phyloP scores from a whole-genome alignment of 331 rosid species.

The Pyrus hybrid region DNA sequence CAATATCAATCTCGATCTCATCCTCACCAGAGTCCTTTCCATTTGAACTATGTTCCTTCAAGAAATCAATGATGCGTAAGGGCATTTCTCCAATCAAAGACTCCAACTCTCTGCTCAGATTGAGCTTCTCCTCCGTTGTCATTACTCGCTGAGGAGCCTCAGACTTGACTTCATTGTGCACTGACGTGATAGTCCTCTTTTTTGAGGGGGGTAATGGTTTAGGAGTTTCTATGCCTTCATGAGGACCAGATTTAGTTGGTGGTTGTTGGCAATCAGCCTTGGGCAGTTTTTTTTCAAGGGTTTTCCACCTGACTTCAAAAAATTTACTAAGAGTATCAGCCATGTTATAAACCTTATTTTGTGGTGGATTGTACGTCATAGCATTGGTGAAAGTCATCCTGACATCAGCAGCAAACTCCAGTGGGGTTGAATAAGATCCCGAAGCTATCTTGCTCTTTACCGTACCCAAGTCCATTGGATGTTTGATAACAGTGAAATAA shows the following conservation, averaged over 20 bases:
- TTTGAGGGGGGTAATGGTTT: constrained; percentile 22
- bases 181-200: constrained; percentile 29
- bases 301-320: constrained; percentile 75
- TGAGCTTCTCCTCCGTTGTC: constrained; percentile 56
- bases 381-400: constrained; percentile 72
- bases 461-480: constrained; percentile 88
- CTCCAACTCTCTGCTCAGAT: constrained; percentile 61
- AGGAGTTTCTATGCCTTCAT: constrained; percentile 20
- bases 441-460: constrained; percentile 45
- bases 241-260: constrained; percentile 27
- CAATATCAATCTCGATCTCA: constrained; percentile 78
- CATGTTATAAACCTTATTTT: constrained; percentile 55
- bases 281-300: constrained; percentile 65
- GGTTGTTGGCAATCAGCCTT: constrained; percentile 29
- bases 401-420: constrained; percentile 56
- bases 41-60: constrained; percentile 61
- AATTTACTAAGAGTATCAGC: constrained; percentile 60
- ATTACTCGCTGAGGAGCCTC: constrained; percentile 44
- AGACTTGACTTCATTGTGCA: constrained; percentile 22
- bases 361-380: constrained; percentile 77
- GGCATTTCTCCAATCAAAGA: constrained; percentile 69
- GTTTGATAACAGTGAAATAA: constrained; percentile 61
- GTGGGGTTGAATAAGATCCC: constrained; percentile 45
- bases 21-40: constrained; percentile 67
- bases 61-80: constrained; percentile 54